Evolutionary conservation across 345 rosid species (phyloP).

Genomic region (Kernera saxatilis): DNA sequence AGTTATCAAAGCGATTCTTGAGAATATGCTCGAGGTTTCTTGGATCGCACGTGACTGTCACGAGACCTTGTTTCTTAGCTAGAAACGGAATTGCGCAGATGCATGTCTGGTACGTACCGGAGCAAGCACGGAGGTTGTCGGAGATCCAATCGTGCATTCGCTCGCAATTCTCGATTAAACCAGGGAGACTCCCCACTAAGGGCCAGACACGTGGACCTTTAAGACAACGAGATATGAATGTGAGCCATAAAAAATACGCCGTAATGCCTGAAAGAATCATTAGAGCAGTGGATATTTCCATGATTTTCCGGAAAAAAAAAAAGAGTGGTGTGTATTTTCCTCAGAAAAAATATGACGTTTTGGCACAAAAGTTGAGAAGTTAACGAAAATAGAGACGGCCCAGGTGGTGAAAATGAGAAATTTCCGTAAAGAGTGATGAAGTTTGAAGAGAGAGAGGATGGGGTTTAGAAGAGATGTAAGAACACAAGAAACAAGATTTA

Average conservation of each 20-base stretch:
- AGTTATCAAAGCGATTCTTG: constrained; percentile 78
- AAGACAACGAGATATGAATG: constrained; percentile 73
- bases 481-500: constrained; percentile 35
- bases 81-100: constrained; percentile 83
- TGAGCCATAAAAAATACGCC: constrained; percentile 79
- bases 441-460: background rate
- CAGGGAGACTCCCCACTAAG: constrained; percentile 86
- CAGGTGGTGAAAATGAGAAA: constrained; percentile 6
- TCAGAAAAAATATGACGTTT: background rate
- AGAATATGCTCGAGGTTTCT: constrained; percentile 80
- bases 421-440: constrained; percentile 12
- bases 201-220: constrained; percentile 96
- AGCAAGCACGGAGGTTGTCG: constrained; percentile 85
- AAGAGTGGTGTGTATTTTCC: too few relatives aligned
- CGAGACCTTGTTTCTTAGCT: constrained; percentile 82
- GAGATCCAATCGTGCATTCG: constrained; percentile 97
- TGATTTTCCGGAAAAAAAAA: constrained; percentile 17
- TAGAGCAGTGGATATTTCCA: constrained; percentile 65
- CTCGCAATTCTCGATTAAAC: constrained; percentile 76
- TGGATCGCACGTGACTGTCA: constrained; percentile 96
- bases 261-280: constrained; percentile 59
- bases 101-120: constrained; percentile 98
- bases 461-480: constrained; percentile 5
- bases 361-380: constrained; percentile 4
- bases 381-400: background rate